phyloP scores from a whole-genome alignment of 257 asterid species.

The Fraxinus pennsylvanica region DNA sequence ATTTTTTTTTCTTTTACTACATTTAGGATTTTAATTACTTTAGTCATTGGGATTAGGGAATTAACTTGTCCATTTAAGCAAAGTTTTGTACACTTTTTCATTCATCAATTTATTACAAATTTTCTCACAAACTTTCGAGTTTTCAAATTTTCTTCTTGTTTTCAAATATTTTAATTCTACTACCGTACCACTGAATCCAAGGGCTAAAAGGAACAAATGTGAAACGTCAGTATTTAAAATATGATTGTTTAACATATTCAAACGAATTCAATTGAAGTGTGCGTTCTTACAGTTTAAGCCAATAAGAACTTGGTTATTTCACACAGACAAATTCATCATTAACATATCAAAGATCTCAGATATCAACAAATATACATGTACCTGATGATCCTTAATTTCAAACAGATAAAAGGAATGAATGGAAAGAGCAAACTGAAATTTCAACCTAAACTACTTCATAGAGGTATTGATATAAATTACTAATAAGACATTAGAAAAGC shows the following conservation, averaged over 20 bases:
- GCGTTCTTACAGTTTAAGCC: background rate
- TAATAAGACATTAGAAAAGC: background rate
- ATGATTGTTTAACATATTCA: background rate
- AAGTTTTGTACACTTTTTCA: too few species aligned
- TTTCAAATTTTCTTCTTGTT: too few species aligned
- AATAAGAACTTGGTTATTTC: background rate
- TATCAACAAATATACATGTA: background rate
- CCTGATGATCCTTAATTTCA: background rate
- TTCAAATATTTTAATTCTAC: too few species aligned
- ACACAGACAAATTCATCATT: background rate
- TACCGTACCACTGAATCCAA: background rate
- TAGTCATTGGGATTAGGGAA: too few species aligned
- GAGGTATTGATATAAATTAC: background rate
- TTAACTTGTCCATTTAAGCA: too few species aligned
- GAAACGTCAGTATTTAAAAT: background rate
- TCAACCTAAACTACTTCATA: constrained; percentile 6
- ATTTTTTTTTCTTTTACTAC: too few species aligned
- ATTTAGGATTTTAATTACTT: too few species aligned
- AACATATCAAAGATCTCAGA: background rate
- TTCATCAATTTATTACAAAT: too few species aligned
- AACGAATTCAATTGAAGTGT: background rate
- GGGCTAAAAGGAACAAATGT: background rate
- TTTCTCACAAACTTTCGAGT: too few species aligned
- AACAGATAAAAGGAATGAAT: background rate
- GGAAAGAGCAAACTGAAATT: background rate